Percentiles rank a stretch among this genome's conserved stretches.
Evolutionary conservation across 192 early-diverging fungal species (phyloP).

Genomic region (Backusella sp.): DNA sequence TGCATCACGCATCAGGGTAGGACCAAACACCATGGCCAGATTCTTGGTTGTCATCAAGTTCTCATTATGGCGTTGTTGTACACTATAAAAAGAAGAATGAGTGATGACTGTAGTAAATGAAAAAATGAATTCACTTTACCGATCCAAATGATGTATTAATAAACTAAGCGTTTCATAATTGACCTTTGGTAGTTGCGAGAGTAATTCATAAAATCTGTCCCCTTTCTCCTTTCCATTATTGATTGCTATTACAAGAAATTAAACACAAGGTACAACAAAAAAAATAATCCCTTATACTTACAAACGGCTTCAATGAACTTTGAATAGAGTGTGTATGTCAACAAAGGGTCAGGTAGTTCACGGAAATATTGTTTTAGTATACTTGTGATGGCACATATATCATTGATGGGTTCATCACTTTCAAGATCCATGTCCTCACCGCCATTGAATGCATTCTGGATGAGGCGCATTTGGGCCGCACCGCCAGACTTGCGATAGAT

Average conservation of each 20-base stretch:
- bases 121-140: conserved; percentile 21
- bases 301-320: conserved; percentile 61
- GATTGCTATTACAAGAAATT: conserved; percentile 22
- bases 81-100: conserved; percentile 31
- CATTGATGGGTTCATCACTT: conserved; percentile 56
- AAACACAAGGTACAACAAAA: not conserved
- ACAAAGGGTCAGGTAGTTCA: conserved; percentile 69
- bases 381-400: conserved; percentile 77
- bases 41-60: conserved; percentile 96
- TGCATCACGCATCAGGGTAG: conserved; percentile 72
- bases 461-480: conserved; percentile 63
- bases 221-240: conserved; percentile 37
- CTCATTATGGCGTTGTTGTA: conserved; percentile 52
- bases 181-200: conserved; percentile 56
- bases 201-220: conserved; percentile 43
- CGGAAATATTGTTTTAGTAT: conserved; percentile 82
- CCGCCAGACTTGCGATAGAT: conserved; percentile 82
- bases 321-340: conserved; percentile 68
- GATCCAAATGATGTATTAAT: conserved; percentile 63
- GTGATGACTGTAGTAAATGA: not conserved
- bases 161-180: conserved; percentile 63
- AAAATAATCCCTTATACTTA: conserved; percentile 12
- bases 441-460: conserved; percentile 65
- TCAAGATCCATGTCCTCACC: conserved; percentile 49
- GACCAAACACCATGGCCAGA: conserved; percentile 92